Conservation (phyloP, 108 stramenopile species). For the Fragilaria crotonensis region DNA sequence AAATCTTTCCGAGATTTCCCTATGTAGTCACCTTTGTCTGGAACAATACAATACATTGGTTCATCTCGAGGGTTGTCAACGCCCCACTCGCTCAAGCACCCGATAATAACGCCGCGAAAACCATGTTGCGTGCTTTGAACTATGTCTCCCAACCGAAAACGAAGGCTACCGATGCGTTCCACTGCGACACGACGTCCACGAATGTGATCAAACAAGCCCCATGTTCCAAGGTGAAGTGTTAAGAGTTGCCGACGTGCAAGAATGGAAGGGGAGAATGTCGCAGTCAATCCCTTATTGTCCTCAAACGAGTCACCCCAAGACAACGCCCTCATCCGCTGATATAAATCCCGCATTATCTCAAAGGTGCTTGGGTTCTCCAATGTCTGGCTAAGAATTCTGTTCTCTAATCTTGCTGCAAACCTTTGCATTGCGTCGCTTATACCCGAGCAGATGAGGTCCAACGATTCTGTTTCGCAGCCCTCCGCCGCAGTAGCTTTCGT, state of each 20-base stretch:
- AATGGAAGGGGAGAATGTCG: neutral
- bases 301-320: neutral
- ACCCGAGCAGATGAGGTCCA: neutral
- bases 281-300: neutral
- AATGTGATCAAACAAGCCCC: constrained; percentile 44
- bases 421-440: neutral
- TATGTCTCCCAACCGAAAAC: constrained; percentile 58
- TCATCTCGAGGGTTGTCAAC: constrained; percentile 54
- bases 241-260: constrained; percentile 27
- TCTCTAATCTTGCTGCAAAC: neutral
- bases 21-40: constrained; percentile 62
- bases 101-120: constrained; percentile 69
- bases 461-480: neutral
- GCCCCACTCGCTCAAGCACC: constrained; percentile 66
- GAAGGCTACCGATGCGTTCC: constrained; percentile 24
- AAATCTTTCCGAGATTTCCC: too few relatives aligned
- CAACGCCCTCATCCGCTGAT: neutral
- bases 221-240: constrained; percentile 26
- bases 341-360: neutral
- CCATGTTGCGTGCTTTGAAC: constrained; percentile 68
- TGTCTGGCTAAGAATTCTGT: neutral
- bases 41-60: constrained; percentile 74
- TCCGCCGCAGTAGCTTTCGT: neutral
- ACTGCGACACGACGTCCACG: constrained; percentile 34
- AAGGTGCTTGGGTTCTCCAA: neutral